A percentile compares a stretch with the other conserved stretches of the same genome.
phyloP scores from a whole-genome alignment of 345 rosid genomes.

The Populus nigra region DNA sequence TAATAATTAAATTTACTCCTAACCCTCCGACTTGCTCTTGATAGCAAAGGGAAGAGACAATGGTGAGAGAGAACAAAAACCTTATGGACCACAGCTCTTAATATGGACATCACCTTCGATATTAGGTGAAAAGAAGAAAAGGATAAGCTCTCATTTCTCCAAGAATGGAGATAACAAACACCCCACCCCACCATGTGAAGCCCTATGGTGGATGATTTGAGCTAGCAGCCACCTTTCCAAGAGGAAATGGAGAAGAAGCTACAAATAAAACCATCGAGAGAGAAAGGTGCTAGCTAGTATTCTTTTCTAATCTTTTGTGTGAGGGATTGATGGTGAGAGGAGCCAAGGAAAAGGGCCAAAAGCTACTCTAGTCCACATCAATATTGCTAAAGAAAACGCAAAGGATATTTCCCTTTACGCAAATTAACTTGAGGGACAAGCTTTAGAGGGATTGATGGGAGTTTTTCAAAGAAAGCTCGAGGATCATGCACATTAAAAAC shows the following conservation, averaged over 20 bases:
- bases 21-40: too few species aligned
- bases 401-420: too few species aligned
- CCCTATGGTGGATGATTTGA: constrained; percentile 36
- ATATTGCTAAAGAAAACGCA: too few species aligned
- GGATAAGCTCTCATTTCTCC: constrained; percentile 19
- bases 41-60: too few species aligned
- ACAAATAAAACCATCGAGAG: constrained; percentile 1
- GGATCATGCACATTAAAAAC: constrained; percentile 9
- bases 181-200: constrained; percentile 40
- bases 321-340: constrained; percentile 9
- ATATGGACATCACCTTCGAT: constrained; percentile 5
- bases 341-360: constrained; percentile 22
- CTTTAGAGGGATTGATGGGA: too few species aligned
- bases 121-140: constrained; percentile 20
- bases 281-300: constrained; percentile 13
- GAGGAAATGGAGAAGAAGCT: constrained; percentile 15
- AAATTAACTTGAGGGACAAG: too few species aligned
- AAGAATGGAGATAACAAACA: constrained; percentile 1
- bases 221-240: constrained; percentile 31
- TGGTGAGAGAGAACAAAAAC: constrained; percentile 3
- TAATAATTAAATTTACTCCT: too few species aligned
- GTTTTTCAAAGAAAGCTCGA: constrained; percentile 1
- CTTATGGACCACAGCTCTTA: constrained; percentile 31
- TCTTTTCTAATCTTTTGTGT: not conserved
- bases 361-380: constrained; percentile 9